Evolutionary conservation across 2,329 filamentous ascomycete genomes (phyloP).

Genomic region (Aureobasidium pullulans): DNA sequence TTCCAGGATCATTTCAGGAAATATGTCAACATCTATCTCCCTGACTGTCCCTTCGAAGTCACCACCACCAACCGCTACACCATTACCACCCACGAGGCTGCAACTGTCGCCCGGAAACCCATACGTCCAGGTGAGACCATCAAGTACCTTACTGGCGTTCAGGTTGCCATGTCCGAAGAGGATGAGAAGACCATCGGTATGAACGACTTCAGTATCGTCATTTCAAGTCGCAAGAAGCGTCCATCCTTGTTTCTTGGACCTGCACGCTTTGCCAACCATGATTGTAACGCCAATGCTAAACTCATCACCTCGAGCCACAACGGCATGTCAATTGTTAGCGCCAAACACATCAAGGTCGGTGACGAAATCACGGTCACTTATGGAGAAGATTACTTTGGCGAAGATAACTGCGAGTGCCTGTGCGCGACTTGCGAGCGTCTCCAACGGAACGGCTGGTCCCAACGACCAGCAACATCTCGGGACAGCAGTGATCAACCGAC

Average conservation of each 20-base stretch:
- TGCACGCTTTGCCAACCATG: constrained; percentile 93
- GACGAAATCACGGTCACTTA: constrained; percentile 97
- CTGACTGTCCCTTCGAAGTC: constrained; percentile 92
- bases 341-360: constrained; percentile 70
- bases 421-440: constrained; percentile 77
- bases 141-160: constrained; percentile 84
- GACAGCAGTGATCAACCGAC: not conserved
- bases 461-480: not conserved
- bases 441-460: constrained; percentile 70
- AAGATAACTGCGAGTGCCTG: constrained; percentile 89
- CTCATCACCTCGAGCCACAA: constrained; percentile 76
- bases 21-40: constrained; percentile 87
- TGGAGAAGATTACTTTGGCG: constrained; percentile 91
- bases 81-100: constrained; percentile 81
- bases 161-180: constrained; percentile 85
- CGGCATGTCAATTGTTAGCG: constrained; percentile 85
- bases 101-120: constrained; percentile 69
- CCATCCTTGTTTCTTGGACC: constrained; percentile 91
- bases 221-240: constrained; percentile 84
- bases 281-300: constrained; percentile 86
- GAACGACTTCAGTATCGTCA: constrained; percentile 94
- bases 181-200: constrained; percentile 74
- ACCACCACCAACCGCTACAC: constrained; percentile 92
- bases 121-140: constrained; percentile 79
- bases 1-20: constrained; percentile 79